phyloP scores from a whole-genome alignment of 2,329 filamentous ascomycete genomes.

The Helicocarpus griseus region DNA sequence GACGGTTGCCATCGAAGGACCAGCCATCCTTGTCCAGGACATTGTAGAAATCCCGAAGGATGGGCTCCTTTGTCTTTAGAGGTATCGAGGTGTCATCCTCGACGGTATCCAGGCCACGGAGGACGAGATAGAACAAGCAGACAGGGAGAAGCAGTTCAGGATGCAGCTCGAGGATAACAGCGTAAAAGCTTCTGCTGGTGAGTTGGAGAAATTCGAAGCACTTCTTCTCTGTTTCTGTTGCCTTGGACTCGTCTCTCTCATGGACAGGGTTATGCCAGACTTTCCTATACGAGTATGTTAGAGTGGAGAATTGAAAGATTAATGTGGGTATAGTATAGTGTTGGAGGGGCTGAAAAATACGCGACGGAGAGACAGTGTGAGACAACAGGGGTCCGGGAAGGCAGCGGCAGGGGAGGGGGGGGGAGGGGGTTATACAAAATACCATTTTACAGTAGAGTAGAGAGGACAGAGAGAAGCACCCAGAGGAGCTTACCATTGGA shows the following conservation, averaged over 20 bases:
- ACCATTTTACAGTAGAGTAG: not conserved
- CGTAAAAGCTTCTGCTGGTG: slow-evolving; percentile 86
- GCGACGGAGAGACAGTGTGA: not conserved
- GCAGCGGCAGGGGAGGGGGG: not conserved
- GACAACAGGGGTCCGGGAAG: not conserved
- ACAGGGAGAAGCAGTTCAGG: slow-evolving; percentile 86
- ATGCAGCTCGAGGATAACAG: slow-evolving; percentile 92
- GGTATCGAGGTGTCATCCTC: slow-evolving; percentile 96
- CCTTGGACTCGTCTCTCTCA: slow-evolving; percentile 65
- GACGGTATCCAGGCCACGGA: slow-evolving; percentile 92
- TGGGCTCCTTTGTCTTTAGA: slow-evolving; percentile 69
- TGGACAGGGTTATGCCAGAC: slow-evolving; percentile 94
- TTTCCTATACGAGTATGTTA: slow-evolving; percentile 53
- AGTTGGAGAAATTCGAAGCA: slow-evolving; percentile 80
- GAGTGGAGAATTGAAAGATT: not conserved
- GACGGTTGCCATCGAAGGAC: slow-evolving; percentile 78
- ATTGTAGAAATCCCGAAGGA: slow-evolving; percentile 73
- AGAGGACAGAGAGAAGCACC: not conserved
- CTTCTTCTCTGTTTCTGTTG: slow-evolving; percentile 61
- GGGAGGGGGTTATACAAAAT: not conserved
- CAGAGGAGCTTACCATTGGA: slow-evolving; percentile 65
- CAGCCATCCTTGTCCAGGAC: slow-evolving; percentile 76
- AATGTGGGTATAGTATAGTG: not conserved
- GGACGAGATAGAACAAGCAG: slow-evolving; percentile 81
- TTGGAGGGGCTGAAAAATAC: not conserved